Percentiles rank a stretch among this genome's conserved stretches.
Evolutionary conservation across 2,329 filamentous ascomycete genomes (phyloP).

Genomic region (Calonectria multiphialidica): DNA sequence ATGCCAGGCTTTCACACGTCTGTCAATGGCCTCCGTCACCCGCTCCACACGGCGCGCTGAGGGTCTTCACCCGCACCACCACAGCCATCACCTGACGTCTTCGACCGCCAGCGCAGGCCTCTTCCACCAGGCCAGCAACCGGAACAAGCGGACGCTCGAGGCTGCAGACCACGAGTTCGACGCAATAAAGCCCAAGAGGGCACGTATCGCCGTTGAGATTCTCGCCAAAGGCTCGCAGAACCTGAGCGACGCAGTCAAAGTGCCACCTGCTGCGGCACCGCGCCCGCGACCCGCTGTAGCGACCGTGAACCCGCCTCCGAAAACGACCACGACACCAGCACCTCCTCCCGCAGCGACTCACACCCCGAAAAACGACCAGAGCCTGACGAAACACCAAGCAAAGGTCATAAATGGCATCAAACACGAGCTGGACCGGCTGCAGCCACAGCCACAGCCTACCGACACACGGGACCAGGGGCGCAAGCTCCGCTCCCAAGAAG

Average conservation of each 20-base stretch:
- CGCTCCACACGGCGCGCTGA: conserved; percentile 64
- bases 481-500: conserved; percentile 88
- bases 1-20: conserved; percentile 51
- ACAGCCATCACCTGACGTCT: conserved; percentile 39
- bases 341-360: conserved; percentile 21
- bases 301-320: conserved; percentile 28
- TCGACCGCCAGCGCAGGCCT: conserved; percentile 47
- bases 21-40: conserved; percentile 65
- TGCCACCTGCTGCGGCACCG: conserved; percentile 41
- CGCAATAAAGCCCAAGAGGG: conserved; percentile 60
- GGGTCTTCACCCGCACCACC: conserved; percentile 54
- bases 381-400: conserved; percentile 64
- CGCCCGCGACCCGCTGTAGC: conserved; percentile 35
- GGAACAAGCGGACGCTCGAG: conserved; percentile 62
- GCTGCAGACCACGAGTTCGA: conserved; percentile 58
- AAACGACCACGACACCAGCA: conserved; percentile 24
- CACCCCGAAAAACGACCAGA: conserved; percentile 42
- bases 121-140: conserved; percentile 51
- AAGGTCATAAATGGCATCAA: conserved; percentile 73
- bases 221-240: conserved; percentile 49
- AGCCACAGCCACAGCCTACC: conserved; percentile 63
- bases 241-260: conserved; percentile 35
- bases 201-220: conserved; percentile 67
- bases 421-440: conserved; percentile 70
- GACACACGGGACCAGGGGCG: conserved; percentile 72